Percentiles rank a stretch among this genome's conserved stretches.
phyloP scores from a whole-genome alignment of 2,329 filamentous ascomycete genomes.

The Ophiognomonia clavigignenti-juglandacearum region DNA sequence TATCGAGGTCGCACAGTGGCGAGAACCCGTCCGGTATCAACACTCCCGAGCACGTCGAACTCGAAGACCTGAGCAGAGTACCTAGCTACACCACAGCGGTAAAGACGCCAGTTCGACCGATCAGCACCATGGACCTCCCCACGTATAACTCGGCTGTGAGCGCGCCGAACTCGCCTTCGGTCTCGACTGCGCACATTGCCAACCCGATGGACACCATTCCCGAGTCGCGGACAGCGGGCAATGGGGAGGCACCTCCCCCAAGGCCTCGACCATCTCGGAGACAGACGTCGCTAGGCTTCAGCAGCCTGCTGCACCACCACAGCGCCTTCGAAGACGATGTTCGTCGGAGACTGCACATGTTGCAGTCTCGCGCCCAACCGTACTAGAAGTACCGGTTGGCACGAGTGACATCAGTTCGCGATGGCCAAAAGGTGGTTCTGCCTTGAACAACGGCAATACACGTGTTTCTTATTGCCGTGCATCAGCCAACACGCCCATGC shows the following conservation, averaged over 20 bases:
- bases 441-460: not conserved
- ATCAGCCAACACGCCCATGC: not conserved
- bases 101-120: slow-evolving; percentile 54
- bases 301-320: slow-evolving; percentile 19
- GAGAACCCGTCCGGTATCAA: slow-evolving; percentile 47
- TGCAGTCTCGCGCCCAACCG: slow-evolving; percentile 27
- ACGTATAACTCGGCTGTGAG: slow-evolving; percentile 62
- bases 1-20: slow-evolving; percentile 51
- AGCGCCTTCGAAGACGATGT: slow-evolving; percentile 27
- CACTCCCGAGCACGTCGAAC: slow-evolving; percentile 54
- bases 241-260: slow-evolving; percentile 8
- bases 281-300: slow-evolving; percentile 21
- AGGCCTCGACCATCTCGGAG: slow-evolving; percentile 19
- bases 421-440: not conserved
- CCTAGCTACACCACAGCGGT: slow-evolving; percentile 75
- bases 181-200: slow-evolving; percentile 29
- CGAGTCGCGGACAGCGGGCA: slow-evolving; percentile 21
- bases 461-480: not conserved
- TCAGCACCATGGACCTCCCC: slow-evolving; percentile 51
- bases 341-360: slow-evolving; percentile 28
- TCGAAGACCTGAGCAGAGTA: slow-evolving; percentile 65
- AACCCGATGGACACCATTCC: slow-evolving; percentile 26
- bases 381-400: slow-evolving; percentile 14
- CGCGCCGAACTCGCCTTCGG: slow-evolving; percentile 44
- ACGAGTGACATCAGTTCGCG: slow-evolving; percentile 6